Base-by-base conservation (phyloP, 2,329 filamentous ascomycete genomes). In the Xylariaceae sp. region DNA sequence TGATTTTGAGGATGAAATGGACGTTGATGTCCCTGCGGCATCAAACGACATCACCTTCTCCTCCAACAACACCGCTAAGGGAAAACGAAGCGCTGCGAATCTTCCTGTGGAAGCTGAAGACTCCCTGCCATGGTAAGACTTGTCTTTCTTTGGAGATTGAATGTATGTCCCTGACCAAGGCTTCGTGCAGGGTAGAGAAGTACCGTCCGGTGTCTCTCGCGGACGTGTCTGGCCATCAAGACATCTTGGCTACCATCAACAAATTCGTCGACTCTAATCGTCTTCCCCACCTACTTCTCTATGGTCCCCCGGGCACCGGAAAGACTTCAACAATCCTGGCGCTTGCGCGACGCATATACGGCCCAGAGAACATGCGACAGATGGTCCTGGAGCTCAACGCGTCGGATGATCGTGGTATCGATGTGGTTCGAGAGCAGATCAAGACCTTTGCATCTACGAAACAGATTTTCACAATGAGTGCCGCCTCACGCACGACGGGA, bases 341-440 rank as follows among this genome's bases (percentile, higher is more conserved):
- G 0, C 83, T 98, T 32, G 90, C 93, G 26, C 81, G 93, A 39
- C 82, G 87, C 45, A 97, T 98, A 65, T 98, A 98, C 61, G 93
- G 93, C 39, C 69, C 74, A 44, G 85, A 87, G 50, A 96, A 97
- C 65, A 85, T 96, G 83, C 84, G 91, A 15, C 93, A 98, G 66
- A 97, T 98, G 89, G 93, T 98, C 15, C 79, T 98, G 26, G 93
- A 98, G 67, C 79, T 98, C 51, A 98, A 98, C 63, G 93, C 93
- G 31, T 95, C 89, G 37, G 93, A 98, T 62, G 93, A 98, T 64
- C 79, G 93, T 66, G 93, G 93, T 59, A 98, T 98, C 64, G 93
- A 98, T 52, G 93, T 98, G 2, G 93, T 98, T 42, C 81, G 90
- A 52, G 93, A 98, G 69, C 93, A 98, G 67, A 98, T 98, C 78